Base-by-base conservation (phyloP, 139 green algal genomes). In the Raphidocelis subcapitata region DNA sequence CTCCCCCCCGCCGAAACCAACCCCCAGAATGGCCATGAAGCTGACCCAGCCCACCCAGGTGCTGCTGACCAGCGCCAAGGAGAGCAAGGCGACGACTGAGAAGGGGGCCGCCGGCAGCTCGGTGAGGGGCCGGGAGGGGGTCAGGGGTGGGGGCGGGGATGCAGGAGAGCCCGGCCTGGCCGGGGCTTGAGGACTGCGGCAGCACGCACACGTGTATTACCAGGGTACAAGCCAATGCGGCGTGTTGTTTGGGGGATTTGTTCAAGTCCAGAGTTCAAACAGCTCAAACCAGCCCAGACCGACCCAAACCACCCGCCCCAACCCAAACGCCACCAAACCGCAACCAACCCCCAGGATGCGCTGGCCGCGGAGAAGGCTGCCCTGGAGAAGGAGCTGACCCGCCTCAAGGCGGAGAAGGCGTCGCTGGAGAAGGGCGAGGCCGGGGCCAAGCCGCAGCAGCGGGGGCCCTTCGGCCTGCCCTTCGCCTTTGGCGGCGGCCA, bases 31-130 rank as follows among this genome's bases (percentile, higher is more conserved):
- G 18, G 69, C 69, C 1, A 75, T 75, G 69, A 75, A 68, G 47
- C 66, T 62, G 18, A 59, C 57, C 0, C 69, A 75, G 59, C 69
- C 69, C 1, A 68, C 69, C 31, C 68, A 74, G 54, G 67, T 73
- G 23, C 23, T 73, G 35, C 54, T 73, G 2, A 73, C 67, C 8
- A 73, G 67, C 32, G 35, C 54, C 52, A 73, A 73, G 26, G 67
- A 73, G 54, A 65, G 2, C 41, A 44, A 28, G 24, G 33, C 12
- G 12, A 18, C 55, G n/a, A 46, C 54, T 20, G 64, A 8, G 14
- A 26, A 70, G 44, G 26, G 46, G 14, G 12, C 46, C 14, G 52
- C 52, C 20, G 16, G 20, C 20, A 15, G 24, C 1, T 33, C 12
- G 51, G 66, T 33, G 33, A 54, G n/a, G 44, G 24, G 37, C 35